phyloP scores from a whole-genome alignment of 1,139 yeast species.

The Spathaspora sp. region DNA sequence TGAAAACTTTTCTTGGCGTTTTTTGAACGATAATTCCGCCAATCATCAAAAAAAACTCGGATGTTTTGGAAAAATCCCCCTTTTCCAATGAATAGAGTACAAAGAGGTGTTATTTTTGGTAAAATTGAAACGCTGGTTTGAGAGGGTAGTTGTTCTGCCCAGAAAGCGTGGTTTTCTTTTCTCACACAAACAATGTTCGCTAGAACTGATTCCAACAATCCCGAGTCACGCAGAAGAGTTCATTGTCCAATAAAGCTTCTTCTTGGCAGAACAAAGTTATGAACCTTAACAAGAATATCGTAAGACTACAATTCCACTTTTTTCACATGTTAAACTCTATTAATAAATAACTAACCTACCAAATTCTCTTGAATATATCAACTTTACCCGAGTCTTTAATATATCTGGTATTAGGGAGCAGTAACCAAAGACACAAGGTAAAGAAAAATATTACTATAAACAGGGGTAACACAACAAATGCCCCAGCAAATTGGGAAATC shows the following conservation, averaged over 20 bases:
- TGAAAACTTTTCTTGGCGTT: background rate
- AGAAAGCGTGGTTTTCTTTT: too few species aligned
- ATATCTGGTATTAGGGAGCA: slow-evolving; percentile 36
- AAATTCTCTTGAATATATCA: slow-evolving; percentile 5
- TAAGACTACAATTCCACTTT: background rate
- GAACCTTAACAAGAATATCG: too few species aligned
- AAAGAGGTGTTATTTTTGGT: background rate
- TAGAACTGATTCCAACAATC: too few species aligned
- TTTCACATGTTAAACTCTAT: background rate
- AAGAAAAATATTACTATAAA: slow-evolving; percentile 39
- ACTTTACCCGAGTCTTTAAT: slow-evolving; percentile 1
- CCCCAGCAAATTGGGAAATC: slow-evolving; percentile 49
- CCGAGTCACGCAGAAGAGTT: too few species aligned
- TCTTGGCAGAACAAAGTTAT: too few species aligned
- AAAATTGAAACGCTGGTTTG: too few species aligned
- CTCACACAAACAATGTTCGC: too few species aligned
- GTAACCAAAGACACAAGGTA: slow-evolving; percentile 45
- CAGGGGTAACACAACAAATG: slow-evolving; percentile 57
- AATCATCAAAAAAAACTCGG: background rate
- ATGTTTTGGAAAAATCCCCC: background rate
- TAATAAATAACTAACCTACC: too few species aligned
- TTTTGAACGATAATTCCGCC: slow-evolving; percentile 5
- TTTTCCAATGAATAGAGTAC: background rate
- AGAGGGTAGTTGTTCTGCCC: too few species aligned
- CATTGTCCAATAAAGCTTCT: too few species aligned